Evolutionary conservation across 352 stramenopile species (phyloP), one percentile per base, ranked within the genome.

Genomic region (Phytophthora sp.): DNA sequence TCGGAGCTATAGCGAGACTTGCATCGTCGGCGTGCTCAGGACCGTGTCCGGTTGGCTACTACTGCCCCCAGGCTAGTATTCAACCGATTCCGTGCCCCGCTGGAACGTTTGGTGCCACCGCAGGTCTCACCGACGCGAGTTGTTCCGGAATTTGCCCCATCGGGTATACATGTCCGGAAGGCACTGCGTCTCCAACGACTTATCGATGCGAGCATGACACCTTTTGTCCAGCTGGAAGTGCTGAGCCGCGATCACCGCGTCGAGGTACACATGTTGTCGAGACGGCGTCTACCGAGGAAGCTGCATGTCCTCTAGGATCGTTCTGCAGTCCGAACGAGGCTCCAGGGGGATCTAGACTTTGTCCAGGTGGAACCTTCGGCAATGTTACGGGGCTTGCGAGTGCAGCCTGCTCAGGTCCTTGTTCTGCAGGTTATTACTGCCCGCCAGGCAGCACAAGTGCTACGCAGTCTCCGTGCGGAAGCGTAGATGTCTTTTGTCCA

Each of bases 291-390:
- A 60, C 28, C 20, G 45, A 64, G 32, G 59, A 65, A 49, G 13
- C 71, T 3, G 11, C 45, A 10, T 91, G 82, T 15, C 74, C 76
- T 0, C 10, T 58, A 0, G 78, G 80, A 0, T 81, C 74, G 8
- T 90, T 81, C 60, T 92, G 82, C 53, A 72, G 66, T 31, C 74
- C 74, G 4, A 35, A 68, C 9, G 64, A 70, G 70, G 32, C 71
- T 64, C 17, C 43, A 54, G 20, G 77, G 46, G 11, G 34, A 53
- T 49, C 69, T 1, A 62, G 59, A 42, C 51, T 83, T 12, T 94
- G 85, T 59, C 79, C 79, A 6, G 56, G 62, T 15, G 87, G 87
- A 17, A 91, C 74, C 0, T 97, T 84, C 41, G 90, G 90, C 8
- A 73, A 77, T 23, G 48, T 32, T 7, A 56, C 42, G 0, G 69